Percentiles rank a stretch among this genome's conserved stretches.
Evolutionary conservation across 225 moss, liverwort and hornwort species (phyloP).

Genomic region (Thuidium tamariscinum): DNA sequence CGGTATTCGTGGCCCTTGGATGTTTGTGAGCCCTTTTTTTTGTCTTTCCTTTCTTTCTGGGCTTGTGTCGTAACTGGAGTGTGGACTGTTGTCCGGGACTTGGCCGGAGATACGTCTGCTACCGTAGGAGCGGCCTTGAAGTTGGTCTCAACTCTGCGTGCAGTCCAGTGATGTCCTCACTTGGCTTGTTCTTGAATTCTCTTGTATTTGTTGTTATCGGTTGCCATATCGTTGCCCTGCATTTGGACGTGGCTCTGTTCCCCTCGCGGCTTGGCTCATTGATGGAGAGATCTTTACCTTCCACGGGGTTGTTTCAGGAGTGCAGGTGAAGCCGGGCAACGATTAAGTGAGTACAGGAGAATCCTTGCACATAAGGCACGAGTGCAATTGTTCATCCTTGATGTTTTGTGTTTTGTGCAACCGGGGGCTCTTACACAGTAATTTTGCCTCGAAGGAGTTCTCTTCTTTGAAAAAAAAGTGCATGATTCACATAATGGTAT

Average conservation of each 20-base stretch:
- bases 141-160: not conserved
- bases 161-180: not conserved
- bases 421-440: too few species aligned
- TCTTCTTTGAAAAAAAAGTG: too few species aligned
- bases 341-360: too few species aligned
- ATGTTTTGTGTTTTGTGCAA: too few species aligned
- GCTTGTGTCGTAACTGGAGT: not conserved
- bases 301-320: not conserved
- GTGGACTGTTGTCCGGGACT: not conserved
- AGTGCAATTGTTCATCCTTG: too few species aligned
- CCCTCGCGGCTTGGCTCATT: not conserved
- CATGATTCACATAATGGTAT: too few species aligned
- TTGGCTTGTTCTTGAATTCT: not conserved
- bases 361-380: too few species aligned
- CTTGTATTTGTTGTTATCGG: not conserved
- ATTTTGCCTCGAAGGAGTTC: too few species aligned
- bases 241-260: not conserved
- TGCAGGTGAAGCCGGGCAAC: not conserved
- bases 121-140: not conserved
- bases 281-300: not conserved
- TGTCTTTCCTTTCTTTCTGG: not conserved
- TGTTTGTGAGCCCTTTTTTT: too few species aligned
- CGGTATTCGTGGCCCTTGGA: not conserved
- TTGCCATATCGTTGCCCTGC: not conserved
- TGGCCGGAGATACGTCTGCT: not conserved